Conservation (phyloP, 75 land plant species). For the Selaginella moellendorffii region DNA sequence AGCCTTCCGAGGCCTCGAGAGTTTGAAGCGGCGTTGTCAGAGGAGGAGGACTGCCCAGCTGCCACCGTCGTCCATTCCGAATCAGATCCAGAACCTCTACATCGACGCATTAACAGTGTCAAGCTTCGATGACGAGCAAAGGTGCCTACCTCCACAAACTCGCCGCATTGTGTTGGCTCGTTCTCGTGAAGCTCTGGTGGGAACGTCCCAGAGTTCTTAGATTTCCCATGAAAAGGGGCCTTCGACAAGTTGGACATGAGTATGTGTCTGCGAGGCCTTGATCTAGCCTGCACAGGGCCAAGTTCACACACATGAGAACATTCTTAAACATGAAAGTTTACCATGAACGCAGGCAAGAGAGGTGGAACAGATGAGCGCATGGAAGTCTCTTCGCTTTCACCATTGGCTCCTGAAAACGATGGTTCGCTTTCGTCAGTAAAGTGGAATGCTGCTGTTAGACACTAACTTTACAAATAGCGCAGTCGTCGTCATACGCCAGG, state of each 20-base stretch:
- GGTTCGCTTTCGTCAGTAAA: background rate
- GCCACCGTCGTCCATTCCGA: no score
- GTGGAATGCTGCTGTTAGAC: background rate
- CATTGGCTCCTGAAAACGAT: conserved; percentile 74
- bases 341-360: conserved; percentile 91
- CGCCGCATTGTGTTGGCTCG: background rate
- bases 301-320: background rate
- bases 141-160: background rate
- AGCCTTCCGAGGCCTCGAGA: conserved; percentile 48
- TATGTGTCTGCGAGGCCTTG: conserved; percentile 69
- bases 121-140: no score
- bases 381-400: conserved; percentile 73
- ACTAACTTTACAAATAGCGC: conserved; percentile 81
- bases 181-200: background rate
- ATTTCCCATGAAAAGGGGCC: conserved; percentile 59
- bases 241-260: conserved; percentile 88
- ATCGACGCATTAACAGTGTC: no score
- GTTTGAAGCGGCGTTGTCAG: conserved; percentile 17
- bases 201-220: conserved; percentile 16
- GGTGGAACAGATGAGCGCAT: conserved; percentile 91
- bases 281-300: conserved; percentile 49
- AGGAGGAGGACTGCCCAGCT: no score
- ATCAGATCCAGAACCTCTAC: no score
- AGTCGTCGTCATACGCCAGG: conserved; percentile 75
- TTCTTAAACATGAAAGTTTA: conserved; percentile 9